Evolutionary conservation across 345 rosid species (phyloP).

Genomic region (Cochlearia excelsa): DNA sequence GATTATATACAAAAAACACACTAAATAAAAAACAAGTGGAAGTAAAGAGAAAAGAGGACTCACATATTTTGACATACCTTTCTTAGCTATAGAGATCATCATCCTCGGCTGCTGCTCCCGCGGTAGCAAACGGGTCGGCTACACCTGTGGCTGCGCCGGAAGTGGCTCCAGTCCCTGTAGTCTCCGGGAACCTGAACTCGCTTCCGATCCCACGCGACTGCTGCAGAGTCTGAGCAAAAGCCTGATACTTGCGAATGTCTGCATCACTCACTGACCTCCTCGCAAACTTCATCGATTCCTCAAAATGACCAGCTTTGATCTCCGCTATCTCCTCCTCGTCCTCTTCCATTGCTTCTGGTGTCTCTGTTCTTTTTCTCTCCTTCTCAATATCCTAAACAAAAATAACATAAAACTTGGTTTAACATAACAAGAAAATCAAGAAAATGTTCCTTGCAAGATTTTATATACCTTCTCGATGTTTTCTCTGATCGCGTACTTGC

Average conservation of each 20-base stretch:
- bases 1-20: no score
- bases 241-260: constrained; percentile 38
- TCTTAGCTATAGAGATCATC: constrained; percentile 36
- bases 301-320: constrained; percentile 37
- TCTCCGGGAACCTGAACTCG: constrained; percentile 34
- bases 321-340: constrained; percentile 52
- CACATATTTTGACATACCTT: background rate
- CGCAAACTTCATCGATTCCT: constrained; percentile 36
- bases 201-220: constrained; percentile 34
- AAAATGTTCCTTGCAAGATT: background rate
- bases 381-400: constrained; percentile 32
- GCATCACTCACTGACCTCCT: constrained; percentile 38
- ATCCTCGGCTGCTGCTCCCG: constrained; percentile 30
- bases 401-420: background rate
- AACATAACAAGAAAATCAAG: background rate
- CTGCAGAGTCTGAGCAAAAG: constrained; percentile 38
- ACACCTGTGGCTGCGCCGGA: constrained; percentile 2
- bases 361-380: constrained; percentile 33
- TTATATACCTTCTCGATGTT: constrained; percentile 59
- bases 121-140: constrained; percentile 30
- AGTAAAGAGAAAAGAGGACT: background rate
- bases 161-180: constrained; percentile 40
- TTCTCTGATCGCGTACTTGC: constrained; percentile 70
- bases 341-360: constrained; percentile 44
- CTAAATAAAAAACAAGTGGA: constrained; percentile 17